Evolutionary conservation across 2,329 filamentous ascomycete species (phyloP).

Genomic region (Phialocephala sp.): DNA sequence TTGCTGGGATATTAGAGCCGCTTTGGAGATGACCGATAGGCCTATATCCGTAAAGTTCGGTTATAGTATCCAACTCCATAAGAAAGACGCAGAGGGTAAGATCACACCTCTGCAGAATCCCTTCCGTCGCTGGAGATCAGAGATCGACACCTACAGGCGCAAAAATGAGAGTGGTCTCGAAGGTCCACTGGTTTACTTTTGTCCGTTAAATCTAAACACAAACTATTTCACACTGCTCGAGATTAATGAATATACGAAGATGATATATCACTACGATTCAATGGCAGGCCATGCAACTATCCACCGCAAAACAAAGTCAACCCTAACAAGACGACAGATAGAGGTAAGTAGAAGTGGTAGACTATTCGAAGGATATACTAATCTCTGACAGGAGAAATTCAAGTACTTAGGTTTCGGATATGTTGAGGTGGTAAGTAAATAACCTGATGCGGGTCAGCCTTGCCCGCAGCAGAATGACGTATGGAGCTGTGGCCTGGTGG

Average conservation of each 20-base stretch:
- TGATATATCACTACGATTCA: slow-evolving; percentile 40
- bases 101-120: slow-evolving; percentile 26
- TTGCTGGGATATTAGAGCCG: slow-evolving; percentile 33
- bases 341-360: slow-evolving; percentile 23
- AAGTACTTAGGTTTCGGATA: slow-evolving; percentile 36
- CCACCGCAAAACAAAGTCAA: slow-evolving; percentile 26
- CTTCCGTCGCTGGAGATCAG: slow-evolving; percentile 26
- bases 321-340: slow-evolving; percentile 24
- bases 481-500: neutral
- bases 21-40: slow-evolving; percentile 31
- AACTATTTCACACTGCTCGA: slow-evolving; percentile 39
- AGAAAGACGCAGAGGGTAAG: slow-evolving; percentile 27
- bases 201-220: slow-evolving; percentile 34
- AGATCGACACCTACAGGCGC: slow-evolving; percentile 26
- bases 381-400: slow-evolving; percentile 35
- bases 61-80: slow-evolving; percentile 33
- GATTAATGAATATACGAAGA: slow-evolving; percentile 37
- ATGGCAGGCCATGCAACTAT: slow-evolving; percentile 27
- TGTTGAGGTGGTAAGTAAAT: slow-evolving; percentile 35
- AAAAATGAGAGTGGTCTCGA: slow-evolving; percentile 24
- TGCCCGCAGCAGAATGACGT: slow-evolving; percentile 27
- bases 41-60: slow-evolving; percentile 32
- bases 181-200: slow-evolving; percentile 27
- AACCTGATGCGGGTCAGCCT: slow-evolving; percentile 31
- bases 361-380: slow-evolving; percentile 19